Percentiles rank a stretch among this genome's conserved stretches.
Evolutionary conservation across 768 basidiomycete genomes (phyloP).

Genomic region (Hypsizygus marmoreus): DNA sequence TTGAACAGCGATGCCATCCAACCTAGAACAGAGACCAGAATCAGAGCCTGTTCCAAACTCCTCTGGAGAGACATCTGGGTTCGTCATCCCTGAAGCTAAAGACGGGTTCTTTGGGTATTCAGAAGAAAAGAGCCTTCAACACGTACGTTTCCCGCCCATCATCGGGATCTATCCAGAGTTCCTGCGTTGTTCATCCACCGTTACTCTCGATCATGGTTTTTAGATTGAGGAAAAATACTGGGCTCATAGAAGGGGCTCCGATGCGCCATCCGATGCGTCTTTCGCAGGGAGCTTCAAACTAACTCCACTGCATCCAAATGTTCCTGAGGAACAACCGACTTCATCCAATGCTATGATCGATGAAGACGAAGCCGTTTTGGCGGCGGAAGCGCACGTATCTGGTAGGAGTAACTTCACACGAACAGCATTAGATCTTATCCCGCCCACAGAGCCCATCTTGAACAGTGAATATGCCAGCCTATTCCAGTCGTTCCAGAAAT

Average conservation of each 20-base stretch:
- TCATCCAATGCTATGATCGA: conserved; percentile 26
- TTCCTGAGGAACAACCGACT: conserved; percentile 24
- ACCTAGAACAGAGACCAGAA: no score
- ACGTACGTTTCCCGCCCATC: conserved; percentile 46
- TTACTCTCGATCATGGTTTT: not conserved
- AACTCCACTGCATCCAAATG: conserved; percentile 32
- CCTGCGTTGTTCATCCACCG: conserved; percentile 5
- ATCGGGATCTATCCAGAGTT: not conserved
- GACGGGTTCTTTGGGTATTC: conserved; percentile 81
- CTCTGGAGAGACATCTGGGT: conserved; percentile 6
- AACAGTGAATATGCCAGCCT: conserved; percentile 54
- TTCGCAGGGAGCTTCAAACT: conserved; percentile 42
- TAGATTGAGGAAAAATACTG: conserved; percentile 78
- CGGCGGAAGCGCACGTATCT: conserved; percentile 32
- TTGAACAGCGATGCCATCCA: no score
- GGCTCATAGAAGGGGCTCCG: conserved; percentile 67
- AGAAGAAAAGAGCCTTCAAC: conserved; percentile 76
- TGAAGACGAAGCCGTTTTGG: conserved; percentile 31
- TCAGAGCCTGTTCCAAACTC: not conserved
- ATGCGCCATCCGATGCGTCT: conserved; percentile 46
- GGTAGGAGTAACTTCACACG: conserved; percentile 20
- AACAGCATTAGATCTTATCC: no score
- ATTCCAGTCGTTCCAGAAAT: conserved; percentile 75
- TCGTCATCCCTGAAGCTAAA: conserved; percentile 50
- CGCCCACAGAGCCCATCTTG: conserved; percentile 34